phyloP scores from a whole-genome alignment of 805 yeast species.

The Sporopachydermia lactativora region DNA sequence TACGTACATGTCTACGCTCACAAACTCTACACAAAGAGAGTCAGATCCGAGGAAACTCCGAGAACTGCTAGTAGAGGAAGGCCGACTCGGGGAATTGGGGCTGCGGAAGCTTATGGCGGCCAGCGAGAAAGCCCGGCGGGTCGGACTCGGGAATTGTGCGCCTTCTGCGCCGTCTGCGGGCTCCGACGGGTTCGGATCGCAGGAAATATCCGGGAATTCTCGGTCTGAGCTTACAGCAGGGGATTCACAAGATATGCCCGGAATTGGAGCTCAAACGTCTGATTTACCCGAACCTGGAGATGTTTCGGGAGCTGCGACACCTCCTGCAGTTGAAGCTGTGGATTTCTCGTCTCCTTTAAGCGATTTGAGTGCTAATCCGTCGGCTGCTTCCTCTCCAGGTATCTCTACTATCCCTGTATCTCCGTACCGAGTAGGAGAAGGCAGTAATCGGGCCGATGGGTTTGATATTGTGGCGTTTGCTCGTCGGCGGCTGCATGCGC shows the following conservation, averaged over 20 bases:
- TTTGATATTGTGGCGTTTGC: constrained; percentile 1
- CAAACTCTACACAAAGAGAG: constrained; percentile 45
- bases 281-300: neutral
- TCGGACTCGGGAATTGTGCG: too few species aligned
- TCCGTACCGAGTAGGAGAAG: neutral
- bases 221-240: neutral
- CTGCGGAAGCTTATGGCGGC: constrained; percentile 40
- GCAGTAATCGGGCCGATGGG: neutral
- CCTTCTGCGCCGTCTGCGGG: neutral
- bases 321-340: neutral
- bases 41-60: constrained; percentile 62
- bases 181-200: neutral
- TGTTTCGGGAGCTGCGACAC: neutral
- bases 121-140: constrained; percentile 5
- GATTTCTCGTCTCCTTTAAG: neutral
- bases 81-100: constrained; percentile 68
- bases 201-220: neutral
- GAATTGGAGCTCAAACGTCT: neutral
- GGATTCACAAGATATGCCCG: too few species aligned
- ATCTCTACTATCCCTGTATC: neutral
- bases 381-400: neutral
- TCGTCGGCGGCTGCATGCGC: neutral
- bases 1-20: constrained; percentile 65
- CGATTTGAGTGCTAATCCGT: neutral
- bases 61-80: constrained; percentile 64